Conservation (phyloP, 2,329 filamentous ascomycete genomes). For the Fusarium camptoceras region DNA sequence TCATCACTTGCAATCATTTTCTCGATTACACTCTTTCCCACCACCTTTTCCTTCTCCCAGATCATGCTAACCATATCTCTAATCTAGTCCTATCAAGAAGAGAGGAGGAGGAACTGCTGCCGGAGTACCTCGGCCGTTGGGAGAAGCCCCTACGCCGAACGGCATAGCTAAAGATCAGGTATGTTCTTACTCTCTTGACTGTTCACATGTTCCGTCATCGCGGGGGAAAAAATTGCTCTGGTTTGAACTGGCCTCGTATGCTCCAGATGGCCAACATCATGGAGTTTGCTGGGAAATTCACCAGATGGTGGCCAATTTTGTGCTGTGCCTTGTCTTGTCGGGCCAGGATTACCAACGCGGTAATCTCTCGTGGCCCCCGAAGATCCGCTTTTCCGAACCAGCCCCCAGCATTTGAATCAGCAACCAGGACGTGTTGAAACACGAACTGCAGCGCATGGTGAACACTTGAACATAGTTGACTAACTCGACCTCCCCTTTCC, state of each 20-base stretch:
- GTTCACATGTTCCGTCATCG: background rate
- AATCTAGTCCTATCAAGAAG: slow-evolving; percentile 76
- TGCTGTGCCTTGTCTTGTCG: slow-evolving; percentile 19
- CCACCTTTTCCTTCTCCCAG: background rate
- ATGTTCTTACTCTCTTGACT: slow-evolving; percentile 36
- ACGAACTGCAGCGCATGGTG: slow-evolving; percentile 28
- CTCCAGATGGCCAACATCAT: slow-evolving; percentile 5
- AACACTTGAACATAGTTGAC: slow-evolving; percentile 40
- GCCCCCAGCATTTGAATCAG: slow-evolving; percentile 34
- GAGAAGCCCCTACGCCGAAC: slow-evolving; percentile 72
- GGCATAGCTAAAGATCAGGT: slow-evolving; percentile 67
- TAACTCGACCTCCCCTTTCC: slow-evolving; percentile 45
- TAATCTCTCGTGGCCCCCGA: slow-evolving; percentile 44
- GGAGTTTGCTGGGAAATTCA: slow-evolving; percentile 12
- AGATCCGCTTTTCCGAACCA: slow-evolving; percentile 47
- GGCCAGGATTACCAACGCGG: slow-evolving; percentile 33
- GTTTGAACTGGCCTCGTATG: background rate
- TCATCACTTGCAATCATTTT: background rate
- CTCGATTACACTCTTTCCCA: background rate
- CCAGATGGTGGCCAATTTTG: slow-evolving; percentile 37
- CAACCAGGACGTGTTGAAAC: slow-evolving; percentile 26
- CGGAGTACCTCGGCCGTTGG: slow-evolving; percentile 73
- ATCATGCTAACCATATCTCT: slow-evolving; percentile 45
- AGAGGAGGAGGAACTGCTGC: slow-evolving; percentile 74
- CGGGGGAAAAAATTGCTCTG: background rate